Conservation (phyloP, 441 rosid species). For the Capsella rubella region DNA sequence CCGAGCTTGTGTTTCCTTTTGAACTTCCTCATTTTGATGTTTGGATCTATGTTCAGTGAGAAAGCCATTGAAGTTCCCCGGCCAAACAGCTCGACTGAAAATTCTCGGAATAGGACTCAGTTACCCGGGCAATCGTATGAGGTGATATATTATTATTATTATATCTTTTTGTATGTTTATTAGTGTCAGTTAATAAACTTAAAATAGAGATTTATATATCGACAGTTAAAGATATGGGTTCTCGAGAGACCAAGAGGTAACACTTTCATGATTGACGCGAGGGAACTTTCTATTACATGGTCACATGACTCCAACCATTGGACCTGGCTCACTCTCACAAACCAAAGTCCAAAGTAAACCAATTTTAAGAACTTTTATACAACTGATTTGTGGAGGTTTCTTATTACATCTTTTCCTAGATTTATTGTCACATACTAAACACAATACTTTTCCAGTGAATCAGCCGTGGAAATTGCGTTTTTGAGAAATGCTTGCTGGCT, state of each 20-base stretch:
- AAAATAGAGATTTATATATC: neutral
- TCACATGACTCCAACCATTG: neutral
- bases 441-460: neutral
- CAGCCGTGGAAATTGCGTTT: constrained; percentile 42
- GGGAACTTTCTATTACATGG: constrained; percentile 8
- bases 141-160: neutral
- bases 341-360: neutral
- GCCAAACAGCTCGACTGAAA: neutral
- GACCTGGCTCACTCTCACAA: constrained; percentile 7
- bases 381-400: neutral
- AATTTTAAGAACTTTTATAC: neutral
- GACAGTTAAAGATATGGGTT: neutral
- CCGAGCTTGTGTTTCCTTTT: too few species aligned
- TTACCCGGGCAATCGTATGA: neutral
- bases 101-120: neutral
- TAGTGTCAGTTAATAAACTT: too few species aligned
- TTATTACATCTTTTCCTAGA: neutral
- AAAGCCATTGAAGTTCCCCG: neutral
- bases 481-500: constrained; percentile 61
- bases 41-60: too few species aligned
- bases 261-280: neutral
- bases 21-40: too few species aligned
- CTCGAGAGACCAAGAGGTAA: neutral
- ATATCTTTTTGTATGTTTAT: neutral
- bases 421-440: too few species aligned